These are phyloP conservation scores for Colletotrichum camelliae DNA, from an alignment of 2,329 filamentous ascomycete species.

Conservation along the genomic window DNA sequence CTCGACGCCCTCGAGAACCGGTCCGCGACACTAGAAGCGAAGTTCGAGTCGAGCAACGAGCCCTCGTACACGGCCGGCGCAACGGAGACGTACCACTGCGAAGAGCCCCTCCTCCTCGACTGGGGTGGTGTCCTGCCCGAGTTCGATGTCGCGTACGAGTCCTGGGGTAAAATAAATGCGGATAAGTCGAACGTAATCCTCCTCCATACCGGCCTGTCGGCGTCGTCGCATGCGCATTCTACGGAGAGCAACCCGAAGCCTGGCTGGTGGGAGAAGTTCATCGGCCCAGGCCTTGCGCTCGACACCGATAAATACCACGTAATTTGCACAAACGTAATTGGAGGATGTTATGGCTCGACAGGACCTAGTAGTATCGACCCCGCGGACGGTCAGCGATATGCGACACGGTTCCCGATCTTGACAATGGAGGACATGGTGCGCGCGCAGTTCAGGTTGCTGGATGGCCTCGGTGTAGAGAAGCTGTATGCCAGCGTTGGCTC, in stretches of 20 bases:
- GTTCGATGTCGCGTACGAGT: conserved; percentile 91
- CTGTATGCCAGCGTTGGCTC: conserved; percentile 93
- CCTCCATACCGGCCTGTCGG: conserved; percentile 91
- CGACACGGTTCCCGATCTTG: conserved; percentile 92
- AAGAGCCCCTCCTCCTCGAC: conserved; percentile 80
- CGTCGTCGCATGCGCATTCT: conserved; percentile 96
- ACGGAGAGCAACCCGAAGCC: conserved; percentile 85
- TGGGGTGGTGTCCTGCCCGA: conserved; percentile 93
- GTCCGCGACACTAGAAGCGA: conserved; percentile 74
- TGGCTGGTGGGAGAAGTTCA: conserved; percentile 99
- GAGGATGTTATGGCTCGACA: conserved; percentile 94
- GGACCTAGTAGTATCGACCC: conserved; percentile 90
- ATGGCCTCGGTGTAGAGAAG: conserved; percentile 75
- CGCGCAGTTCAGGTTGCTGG: conserved; percentile 89
- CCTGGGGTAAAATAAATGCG: conserved; percentile 83
- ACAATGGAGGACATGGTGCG: conserved; percentile 98
- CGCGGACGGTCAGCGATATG: conserved; percentile 85
- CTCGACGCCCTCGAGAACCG: conserved; percentile 83
- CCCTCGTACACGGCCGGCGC: conserved; percentile 91
- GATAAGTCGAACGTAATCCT: conserved; percentile 89
- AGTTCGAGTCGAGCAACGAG: conserved; percentile 77
- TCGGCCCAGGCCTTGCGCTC: conserved; percentile 82
- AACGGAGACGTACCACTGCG: conserved; percentile 78
- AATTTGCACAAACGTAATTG: conserved; percentile 96
- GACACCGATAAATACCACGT: conserved; percentile 93